Conservation (phyloP, 305 asterid species). For the Fraxinus latifolia region DNA sequence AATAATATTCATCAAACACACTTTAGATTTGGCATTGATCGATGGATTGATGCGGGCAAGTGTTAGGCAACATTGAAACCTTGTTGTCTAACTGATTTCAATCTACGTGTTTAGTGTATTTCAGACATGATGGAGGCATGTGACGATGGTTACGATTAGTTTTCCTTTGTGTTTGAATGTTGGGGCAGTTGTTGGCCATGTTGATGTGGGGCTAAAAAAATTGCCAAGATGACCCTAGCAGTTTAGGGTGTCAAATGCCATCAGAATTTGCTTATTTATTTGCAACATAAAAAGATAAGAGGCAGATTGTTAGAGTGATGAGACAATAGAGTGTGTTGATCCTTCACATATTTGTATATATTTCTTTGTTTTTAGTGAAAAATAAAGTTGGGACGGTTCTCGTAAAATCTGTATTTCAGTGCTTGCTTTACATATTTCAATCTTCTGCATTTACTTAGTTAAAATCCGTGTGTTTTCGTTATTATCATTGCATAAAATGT, state of each 20-base stretch:
- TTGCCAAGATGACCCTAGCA: not conserved
- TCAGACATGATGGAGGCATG: not conserved
- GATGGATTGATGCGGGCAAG: not conserved
- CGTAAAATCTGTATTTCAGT: too few species aligned
- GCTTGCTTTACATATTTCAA: too few species aligned
- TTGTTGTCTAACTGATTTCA: not conserved
- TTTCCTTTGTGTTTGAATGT: not conserved
- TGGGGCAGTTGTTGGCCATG: not conserved
- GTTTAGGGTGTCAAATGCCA: not conserved
- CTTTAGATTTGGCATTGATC: not conserved
- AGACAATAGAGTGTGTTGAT: too few species aligned
- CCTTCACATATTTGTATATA: too few species aligned
- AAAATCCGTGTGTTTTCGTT: not conserved
- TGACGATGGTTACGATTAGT: not conserved
- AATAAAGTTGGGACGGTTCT: too few species aligned
- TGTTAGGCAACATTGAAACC: not conserved
- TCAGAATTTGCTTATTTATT: not conserved
- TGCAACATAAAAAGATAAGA: too few species aligned
- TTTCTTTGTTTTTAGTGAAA: too few species aligned
- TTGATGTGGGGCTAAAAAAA: not conserved
- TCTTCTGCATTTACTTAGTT: not conserved
- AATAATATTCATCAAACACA: too few species aligned
- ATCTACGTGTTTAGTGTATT: not conserved
- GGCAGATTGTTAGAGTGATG: too few species aligned
- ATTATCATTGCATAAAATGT: not conserved